Evolutionary conservation across 805 yeast genomes (phyloP), one percentile per base, ranked within the genome.

Genomic region (Candida quercuum): DNA sequence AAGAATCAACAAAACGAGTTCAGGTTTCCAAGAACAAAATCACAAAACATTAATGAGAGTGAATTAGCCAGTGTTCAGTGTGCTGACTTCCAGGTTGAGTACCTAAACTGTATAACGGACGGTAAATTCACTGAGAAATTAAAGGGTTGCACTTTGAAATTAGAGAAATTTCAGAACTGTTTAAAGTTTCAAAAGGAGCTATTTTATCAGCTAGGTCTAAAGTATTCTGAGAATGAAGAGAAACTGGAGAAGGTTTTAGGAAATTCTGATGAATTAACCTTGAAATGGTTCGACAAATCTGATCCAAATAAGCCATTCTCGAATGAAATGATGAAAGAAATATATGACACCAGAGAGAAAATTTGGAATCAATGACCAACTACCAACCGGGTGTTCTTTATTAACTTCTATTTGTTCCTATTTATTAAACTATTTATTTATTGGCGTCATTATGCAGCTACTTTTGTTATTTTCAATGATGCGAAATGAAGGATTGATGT

Each of bases 61-160:
- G 31, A 28, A 17, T 17, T 28, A 14, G 31, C 31, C 7, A 11
- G 31, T 10, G 31, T 41, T 3, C 48, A 49, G 31, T 51, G 56
- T 43, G 53, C 56, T 1, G 54, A 49, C 15, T 42, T 37, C 30
- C 49, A 49, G 18, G 23, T 39, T 3, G 44, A 38, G 12, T 49
- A 46, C 38, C 34, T 48, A 37, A 33, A 43, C 13, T 51, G 56
- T 32, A 29, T 51, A 16, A 37, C 45, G 7, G 35, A 42, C 9
- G 56, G 56, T 6, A 29, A 46, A 5, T 44, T 36, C 39, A 41
- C 31, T 16, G 54, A 51, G 21, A 40, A 40, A 9, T 28, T 44
- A 21, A 28, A 27, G 4, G 52, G 50, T 3, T 52, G 57, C 40
- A 37, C 36, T 14, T 28, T 26, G 10, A 36, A 42, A 30, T 33